Conservation (phyloP, 2,329 filamentous ascomycete species). For the Uncinocarpus reesii region DNA sequence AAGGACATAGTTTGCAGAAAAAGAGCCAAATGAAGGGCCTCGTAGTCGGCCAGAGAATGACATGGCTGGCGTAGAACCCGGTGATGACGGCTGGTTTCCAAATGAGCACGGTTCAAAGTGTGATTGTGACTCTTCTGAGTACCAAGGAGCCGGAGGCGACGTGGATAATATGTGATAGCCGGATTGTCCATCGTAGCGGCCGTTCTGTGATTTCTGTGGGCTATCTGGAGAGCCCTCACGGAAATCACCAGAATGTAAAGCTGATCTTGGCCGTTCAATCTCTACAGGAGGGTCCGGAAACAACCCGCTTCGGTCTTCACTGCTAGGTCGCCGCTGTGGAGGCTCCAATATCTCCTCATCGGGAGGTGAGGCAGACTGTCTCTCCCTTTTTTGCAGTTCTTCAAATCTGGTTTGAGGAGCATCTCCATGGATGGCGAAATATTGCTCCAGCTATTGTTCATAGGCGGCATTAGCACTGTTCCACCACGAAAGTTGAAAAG, state of each 20-base stretch:
- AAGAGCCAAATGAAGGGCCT: slow-evolving; percentile 56
- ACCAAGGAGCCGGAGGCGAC: slow-evolving; percentile 51
- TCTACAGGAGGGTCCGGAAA: slow-evolving; percentile 46
- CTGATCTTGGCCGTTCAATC: slow-evolving; percentile 74
- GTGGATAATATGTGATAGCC: slow-evolving; percentile 27
- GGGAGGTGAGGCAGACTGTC: slow-evolving; percentile 32
- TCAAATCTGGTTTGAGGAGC: slow-evolving; percentile 33
- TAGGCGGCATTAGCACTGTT: slow-evolving; percentile 14
- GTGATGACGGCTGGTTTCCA: neutral
- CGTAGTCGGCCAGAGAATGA: slow-evolving; percentile 28
- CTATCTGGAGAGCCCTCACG: slow-evolving; percentile 34
- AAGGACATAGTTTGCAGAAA: slow-evolving; percentile 70
- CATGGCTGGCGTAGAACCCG: neutral
- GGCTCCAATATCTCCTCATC: slow-evolving; percentile 38
- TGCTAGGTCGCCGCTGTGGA: slow-evolving; percentile 22
- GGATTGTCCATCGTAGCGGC: slow-evolving; percentile 16
- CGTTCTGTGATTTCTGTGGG: slow-evolving; percentile 23
- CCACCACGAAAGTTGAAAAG: neutral
- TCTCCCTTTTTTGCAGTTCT: slow-evolving; percentile 17
- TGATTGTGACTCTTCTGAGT: slow-evolving; percentile 20
- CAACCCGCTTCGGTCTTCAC: slow-evolving; percentile 29
- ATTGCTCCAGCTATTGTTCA: slow-evolving; percentile 28
- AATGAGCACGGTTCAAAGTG: neutral
- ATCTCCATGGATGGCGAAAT: slow-evolving; percentile 30
- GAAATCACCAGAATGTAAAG: slow-evolving; percentile 54